Base-by-base conservation (phyloP, 2,329 filamentous ascomycete genomes). In the Rhynchosporium agropyri region DNA sequence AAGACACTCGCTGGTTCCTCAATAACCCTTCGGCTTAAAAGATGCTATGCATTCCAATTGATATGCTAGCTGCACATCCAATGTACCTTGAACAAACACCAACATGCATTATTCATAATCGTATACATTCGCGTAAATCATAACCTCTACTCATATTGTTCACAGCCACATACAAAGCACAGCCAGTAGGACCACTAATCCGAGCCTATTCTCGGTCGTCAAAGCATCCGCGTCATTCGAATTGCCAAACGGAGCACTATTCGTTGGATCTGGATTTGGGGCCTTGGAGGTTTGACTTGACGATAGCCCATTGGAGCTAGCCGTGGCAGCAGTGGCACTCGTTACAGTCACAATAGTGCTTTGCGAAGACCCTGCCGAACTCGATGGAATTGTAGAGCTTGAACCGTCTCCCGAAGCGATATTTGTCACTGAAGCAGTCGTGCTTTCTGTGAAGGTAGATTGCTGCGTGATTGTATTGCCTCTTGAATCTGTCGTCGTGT, bases 171-270 rank as follows among this genome's bases (percentile, higher is more conserved):
- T 20, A 28, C 50, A 54, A n/a, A 61, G 29, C 46, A 55, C 42
- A 58, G 38, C 55, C 10, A 64, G n/a, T 43, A 63, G 31, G 36
- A 63, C 13, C 20, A 55, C 57, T 29, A 65, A 4, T n/a, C 63
- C 63, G 9, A 68, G 38, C 62, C 60, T 63, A 38, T 33, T 53
- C 26, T 51, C 33, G 20, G 28, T n/a, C 8, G 13, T 38, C 8
- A 55, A 51, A 33, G 10, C 43, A 33, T 46, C 63, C 1, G 59
- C 65, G 7, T 53, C 62, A 60, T 65, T 67, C 12, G 68, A 61
- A n/a, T 61, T 55, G n/a, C 60, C 69, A 55, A 74, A 74, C 0
- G 73, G 73, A 31, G 70, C 67, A 50, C 70, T 70, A 53, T 73
- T 68, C 13, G 67, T 71, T 4, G 63, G 61, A 45, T 63, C 65